Conservation (phyloP, 495 filamentous ascomycete species). For the Amniculicola lignicola region DNA sequence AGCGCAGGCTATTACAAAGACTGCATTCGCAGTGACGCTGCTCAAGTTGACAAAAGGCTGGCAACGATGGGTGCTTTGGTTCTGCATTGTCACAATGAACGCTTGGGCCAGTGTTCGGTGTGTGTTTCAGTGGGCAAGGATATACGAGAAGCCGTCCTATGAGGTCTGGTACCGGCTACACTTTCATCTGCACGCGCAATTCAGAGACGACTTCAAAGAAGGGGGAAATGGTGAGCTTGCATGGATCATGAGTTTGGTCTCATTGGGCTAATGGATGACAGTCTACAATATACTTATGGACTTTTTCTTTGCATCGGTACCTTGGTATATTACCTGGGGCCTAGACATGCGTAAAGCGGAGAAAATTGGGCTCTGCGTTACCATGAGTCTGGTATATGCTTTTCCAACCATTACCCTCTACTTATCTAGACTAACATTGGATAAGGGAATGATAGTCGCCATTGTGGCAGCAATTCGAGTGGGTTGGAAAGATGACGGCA, state of each 20-base stretch:
- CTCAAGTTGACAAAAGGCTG: conserved; percentile 5
- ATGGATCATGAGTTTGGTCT: neutral
- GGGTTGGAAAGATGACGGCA: conserved; percentile 7
- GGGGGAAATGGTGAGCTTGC: conserved; percentile 8
- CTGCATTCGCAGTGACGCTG: conserved; percentile 11
- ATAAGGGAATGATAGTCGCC: neutral
- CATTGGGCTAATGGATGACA: neutral
- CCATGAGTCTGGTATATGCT: conserved; percentile 9
- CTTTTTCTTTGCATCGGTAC: conserved; percentile 9
- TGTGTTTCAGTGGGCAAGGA: conserved; percentile 12
- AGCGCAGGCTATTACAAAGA: conserved; percentile 6
- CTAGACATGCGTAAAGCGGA: conserved; percentile 12
- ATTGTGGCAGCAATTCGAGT: conserved; percentile 1
- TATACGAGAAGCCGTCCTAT: conserved; percentile 6
- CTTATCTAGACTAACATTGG: neutral
- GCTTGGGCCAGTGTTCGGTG: neutral
- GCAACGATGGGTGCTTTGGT: conserved; percentile 5
- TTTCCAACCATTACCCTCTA: neutral
- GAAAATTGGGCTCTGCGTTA: conserved; percentile 16
- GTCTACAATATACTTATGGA: conserved; percentile 20
- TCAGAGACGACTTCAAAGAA: conserved; percentile 9
- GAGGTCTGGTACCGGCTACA: conserved; percentile 9
- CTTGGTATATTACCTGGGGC: conserved; percentile 11
- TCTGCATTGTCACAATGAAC: conserved; percentile 15
- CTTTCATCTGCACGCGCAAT: neutral